phyloP scores from a whole-genome alignment of 306 rosid species.

The Ammopiptanthus mongolicus region DNA sequence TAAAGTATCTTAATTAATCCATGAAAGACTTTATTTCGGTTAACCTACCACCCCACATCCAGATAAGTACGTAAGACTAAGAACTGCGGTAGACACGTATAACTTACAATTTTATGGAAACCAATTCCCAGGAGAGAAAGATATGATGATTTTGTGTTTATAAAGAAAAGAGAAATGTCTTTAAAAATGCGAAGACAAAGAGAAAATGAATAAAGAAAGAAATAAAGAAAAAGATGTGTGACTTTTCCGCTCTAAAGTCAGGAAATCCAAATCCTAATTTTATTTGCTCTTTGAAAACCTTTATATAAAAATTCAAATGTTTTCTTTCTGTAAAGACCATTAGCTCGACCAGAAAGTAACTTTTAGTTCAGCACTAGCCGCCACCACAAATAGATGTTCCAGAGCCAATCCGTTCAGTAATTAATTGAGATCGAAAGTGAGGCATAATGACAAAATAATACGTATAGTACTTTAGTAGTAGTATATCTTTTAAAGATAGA shows the following conservation, averaged over 20 bases:
- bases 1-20: not conserved
- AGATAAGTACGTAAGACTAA: conserved; percentile 20
- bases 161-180: no score
- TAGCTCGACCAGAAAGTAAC: conserved; percentile 18
- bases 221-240: no score
- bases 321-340: not conserved
- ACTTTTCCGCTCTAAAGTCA: no score
- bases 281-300: not conserved
- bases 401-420: conserved; percentile 33
- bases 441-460: conserved; percentile 26
- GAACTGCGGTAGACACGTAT: not conserved
- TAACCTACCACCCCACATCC: conserved; percentile 34
- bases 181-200: no score
- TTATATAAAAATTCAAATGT: not conserved
- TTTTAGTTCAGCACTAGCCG: conserved; percentile 23
- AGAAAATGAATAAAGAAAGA: no score
- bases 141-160: no score
- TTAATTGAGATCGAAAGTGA: conserved; percentile 27
- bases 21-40: conserved; percentile 8
- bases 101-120: not conserved
- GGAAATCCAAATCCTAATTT: no score
- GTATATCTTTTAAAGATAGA: conserved; percentile 17
- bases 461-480: conserved; percentile 9
- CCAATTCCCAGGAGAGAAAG: no score
- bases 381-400: conserved; percentile 26